Evolutionary conservation across 2,329 filamentous ascomycete genomes (phyloP), one percentile per base, ranked within the genome.

Genomic region (Colletotrichum endophyticum): DNA sequence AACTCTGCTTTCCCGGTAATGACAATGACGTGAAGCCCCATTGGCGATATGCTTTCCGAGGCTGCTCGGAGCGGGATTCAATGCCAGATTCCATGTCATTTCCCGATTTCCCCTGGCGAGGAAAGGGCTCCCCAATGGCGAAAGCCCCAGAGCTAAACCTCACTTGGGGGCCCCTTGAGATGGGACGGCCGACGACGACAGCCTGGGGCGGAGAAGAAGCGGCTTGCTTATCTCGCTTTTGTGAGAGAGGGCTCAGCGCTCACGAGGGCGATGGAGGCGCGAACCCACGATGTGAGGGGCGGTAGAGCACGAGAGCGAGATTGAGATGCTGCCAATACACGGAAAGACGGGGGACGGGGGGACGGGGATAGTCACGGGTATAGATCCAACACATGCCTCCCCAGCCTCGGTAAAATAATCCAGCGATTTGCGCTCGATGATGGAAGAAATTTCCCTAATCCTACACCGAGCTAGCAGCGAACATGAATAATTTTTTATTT

Each of bases 1-100:
- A 30, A 30, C 67, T 61, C 36, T 49, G 53, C 53, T 25, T 70
- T 61, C 53, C 34, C 67, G 67, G 67, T 70, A 70, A 70, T 70
- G 67, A 70, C 56, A 61, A 70, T 70, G 67, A 70, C 67, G 57
- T 70, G 56, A 70, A 62, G 67, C 67, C 67, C 67, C 67, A 70
- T 70, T 62, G 67, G 57, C 67, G 67, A 70, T 32, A 62, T 44
- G 32, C 34, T 32, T 49, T 70, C 67, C 56, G 67, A 70, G 67
- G 53, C 34, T 44, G 9, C 16, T 69, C 53, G 66, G 66, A 44
- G 66, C 30, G 30, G 53, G 34, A 39, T 70, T 70, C 56, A 25
- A 70, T 69, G 67, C 56, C 36, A 70, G 56, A 70, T 62, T 70
- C 61, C 61, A 63, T 36, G 61, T 63, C 57, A 70, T 70, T 70